Base-by-base conservation (phyloP, 345 rosid species). In the Eucalyptus marginata region DNA sequence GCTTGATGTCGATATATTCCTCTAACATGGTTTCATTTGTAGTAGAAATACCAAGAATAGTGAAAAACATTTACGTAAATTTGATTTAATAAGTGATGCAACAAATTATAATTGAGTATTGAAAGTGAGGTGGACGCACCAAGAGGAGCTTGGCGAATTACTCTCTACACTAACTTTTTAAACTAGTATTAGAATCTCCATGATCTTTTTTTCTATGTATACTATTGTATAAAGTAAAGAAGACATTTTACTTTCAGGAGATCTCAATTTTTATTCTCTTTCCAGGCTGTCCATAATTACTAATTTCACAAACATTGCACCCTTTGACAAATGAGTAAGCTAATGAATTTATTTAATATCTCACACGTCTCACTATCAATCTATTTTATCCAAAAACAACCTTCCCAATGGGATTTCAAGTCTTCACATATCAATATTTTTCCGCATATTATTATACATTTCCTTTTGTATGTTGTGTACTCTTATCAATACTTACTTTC, bases 361-460 rank as follows among this genome's bases (percentile, higher is more conserved):
- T 64, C 36, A 64, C 40, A 64, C 9, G 20, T 64, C 10, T 64
- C 20, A 14, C 33, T 64, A 7, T 64, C 76, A 7, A 64, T 64
- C 20, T 64, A 64, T 64, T 64, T 64, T 64, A 15, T n/a, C 76
- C 40, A n/a, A 13, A 13, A 64, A n/a, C 10, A 7, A 64, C 36
- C 76, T 64, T 64, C 40, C 76, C n/a, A n/a, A 64, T 29, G 8
- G 2, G 40, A 64, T n/a, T 14, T 64, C 20, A n/a, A 64, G 0
- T 64, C 36, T n/a, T 64, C 18, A 64, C 0, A 4, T 64, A n/a
- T n/a, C 0, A 64, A n/a, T 64, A 64, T 64, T 14, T n/a, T 3
- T 15, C 76, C 40, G 0, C 76, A 64, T n/a, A n/a, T 64, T n/a
- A 64, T 1, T 15, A 64, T 64, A 14, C 10, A 64, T 64, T 64